phyloP scores from a whole-genome alignment of 1,284 basidiomycete genomes.

The Pseudozyma sp. region DNA sequence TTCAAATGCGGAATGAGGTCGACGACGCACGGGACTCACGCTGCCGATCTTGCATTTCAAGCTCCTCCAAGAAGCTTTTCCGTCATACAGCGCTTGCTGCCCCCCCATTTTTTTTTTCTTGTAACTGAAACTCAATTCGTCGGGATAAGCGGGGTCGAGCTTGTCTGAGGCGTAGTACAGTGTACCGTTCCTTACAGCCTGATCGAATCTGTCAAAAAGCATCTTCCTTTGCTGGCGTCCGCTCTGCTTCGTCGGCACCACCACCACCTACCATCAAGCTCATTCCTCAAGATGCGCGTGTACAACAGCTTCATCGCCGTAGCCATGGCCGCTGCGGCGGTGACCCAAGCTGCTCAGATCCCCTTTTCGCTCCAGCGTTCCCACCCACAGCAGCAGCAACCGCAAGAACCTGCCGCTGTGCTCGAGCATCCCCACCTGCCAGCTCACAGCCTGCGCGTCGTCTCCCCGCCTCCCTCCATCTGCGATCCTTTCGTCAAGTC shows the following conservation, averaged over 20 bases:
- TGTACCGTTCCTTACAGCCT: background rate
- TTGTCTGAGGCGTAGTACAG: no score
- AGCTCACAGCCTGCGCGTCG: slow-evolving; percentile 64
- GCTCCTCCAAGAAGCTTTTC: no score
- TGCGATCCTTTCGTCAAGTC: slow-evolving; percentile 58
- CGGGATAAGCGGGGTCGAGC: slow-evolving; percentile 26
- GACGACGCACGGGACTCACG: slow-evolving; percentile 1
- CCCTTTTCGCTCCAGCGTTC: slow-evolving; percentile 30
- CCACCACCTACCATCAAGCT: no score
- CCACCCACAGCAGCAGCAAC: background rate
- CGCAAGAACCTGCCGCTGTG: slow-evolving; percentile 4
- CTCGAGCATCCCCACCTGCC: slow-evolving; percentile 60
- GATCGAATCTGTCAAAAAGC: no score
- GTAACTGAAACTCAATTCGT: background rate
- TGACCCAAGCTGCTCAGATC: slow-evolving; percentile 36
- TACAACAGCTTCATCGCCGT: slow-evolving; percentile 4
- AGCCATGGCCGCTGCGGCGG: slow-evolving; percentile 11
- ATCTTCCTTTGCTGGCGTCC: no score
- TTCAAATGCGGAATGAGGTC: slow-evolving; percentile 8
- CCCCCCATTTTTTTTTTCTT: background rate
- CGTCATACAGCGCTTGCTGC: background rate
- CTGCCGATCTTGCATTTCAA: no score
- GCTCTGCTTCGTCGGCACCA: no score
- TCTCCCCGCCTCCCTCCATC: slow-evolving; percentile 46
- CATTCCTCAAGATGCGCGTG: slow-evolving; percentile 18